Evolutionary conservation across 1,284 basidiomycete genomes (phyloP), one percentile per base, ranked within the genome.

Genomic region (Coniferiporia weirii): DNA sequence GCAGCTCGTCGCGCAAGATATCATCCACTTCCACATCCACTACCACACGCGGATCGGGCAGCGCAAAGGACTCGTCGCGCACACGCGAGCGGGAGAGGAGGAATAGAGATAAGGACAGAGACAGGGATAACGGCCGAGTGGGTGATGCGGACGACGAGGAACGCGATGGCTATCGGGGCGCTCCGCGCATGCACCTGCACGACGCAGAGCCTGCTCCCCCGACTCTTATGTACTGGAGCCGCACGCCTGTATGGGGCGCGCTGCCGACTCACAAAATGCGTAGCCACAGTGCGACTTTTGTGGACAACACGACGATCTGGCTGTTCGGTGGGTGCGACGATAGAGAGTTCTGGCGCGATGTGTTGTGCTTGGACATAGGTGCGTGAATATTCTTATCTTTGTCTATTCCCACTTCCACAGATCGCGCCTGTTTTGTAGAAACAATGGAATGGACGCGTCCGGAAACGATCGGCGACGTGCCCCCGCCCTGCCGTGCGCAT

Each of bases 301-400:
- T 94, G 20, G 92, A 93, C 61, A 83, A 86, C 57, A 67, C 52
- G 13, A 75, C 83, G 22, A 88, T 90, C 0, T 97, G 93, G 91
- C 68, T 96, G 35, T 89, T 96, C 67, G 94, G 94, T 5, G 94
- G 94, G 1, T 92, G 91, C 63, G 93, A 95, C 63, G 88, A 89
- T 62, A 84, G 81, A 66, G 84, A 83, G 8, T 88, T 84, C 63
- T 88, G 83, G 73, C 81, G 81, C 63, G 91, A 93, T 55, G 79
- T 95, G 1, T 92, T 89, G 67, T 91, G 85, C 65, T 93, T 95
- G 67, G 92, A 96, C 71, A 91, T 84, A 2, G 89, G 89, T 89
- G 60, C 64, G 82, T 5, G 5, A 5, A 27, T 72, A 5, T 1
- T 13, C 22, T 46, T 43, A n/a, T 52, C 9, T 38, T 20, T 51